Evolutionary conservation across 805 yeast genomes (phyloP), one percentile per base, ranked within the genome.

Genomic region (Lipomyces kockii): DNA sequence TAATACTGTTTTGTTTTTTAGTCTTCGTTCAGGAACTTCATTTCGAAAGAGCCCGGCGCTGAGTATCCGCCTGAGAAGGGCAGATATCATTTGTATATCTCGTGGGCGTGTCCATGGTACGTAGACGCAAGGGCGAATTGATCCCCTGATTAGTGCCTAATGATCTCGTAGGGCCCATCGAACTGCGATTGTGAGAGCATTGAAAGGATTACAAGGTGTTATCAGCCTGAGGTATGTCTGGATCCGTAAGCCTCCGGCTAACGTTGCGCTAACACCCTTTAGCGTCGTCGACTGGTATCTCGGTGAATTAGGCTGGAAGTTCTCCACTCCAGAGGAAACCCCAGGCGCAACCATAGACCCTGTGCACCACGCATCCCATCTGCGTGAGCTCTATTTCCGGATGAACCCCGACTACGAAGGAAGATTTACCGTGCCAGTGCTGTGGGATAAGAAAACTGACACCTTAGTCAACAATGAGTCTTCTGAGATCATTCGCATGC

Each of bases 41-140:
- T 92, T 57, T 85, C 90, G 1, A 73, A 83, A 1, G 80, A 80
- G 34, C 82, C 86, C 97, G 90, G 87, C 12, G 85, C 92, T 11
- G 78, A 83, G 68, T 91, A 87, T 76, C 82, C 87, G 14, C 91
- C 98, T 2, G 97, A 92, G 75, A 83, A 84, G 56, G 86, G 86
- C 65, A 84, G 98, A 75, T 94, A 94, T 76, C 97, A 93, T 79
- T 83, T 94, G 61, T 94, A 91, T 75, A 97, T 93, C 20, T 90
- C 96, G 0, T 82, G 84, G 61, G 97, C 97, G 1, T 94, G 98
- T 79, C 98, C 98, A 2, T 94, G 98, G 93, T 3, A 97, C 92
- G 64, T 93, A 90, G 74, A 97, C 92, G 11, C 89, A 95, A 0
- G 3, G 20, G 14, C 49, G 49, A 17, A 12, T n/a, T 43, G 9